These are phyloP conservation scores for Hygrocybe coccinea DNA, from an alignment of 768 basidiomycete species.

Conservation along the genomic window DNA sequence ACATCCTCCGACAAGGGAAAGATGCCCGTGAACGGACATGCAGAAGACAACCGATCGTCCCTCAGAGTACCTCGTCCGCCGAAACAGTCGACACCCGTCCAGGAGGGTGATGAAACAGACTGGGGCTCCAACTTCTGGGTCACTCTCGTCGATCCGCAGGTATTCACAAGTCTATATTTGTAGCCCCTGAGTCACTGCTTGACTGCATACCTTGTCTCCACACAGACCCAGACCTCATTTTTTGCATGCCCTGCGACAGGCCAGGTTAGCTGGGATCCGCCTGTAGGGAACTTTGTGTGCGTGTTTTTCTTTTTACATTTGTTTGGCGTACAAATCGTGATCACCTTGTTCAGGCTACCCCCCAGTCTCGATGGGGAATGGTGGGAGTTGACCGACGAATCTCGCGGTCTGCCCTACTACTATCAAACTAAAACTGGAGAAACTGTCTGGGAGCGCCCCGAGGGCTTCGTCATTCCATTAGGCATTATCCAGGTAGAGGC, in stretches of 20 bases:
- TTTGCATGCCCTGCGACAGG: conserved; percentile 92
- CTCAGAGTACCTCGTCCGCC: conserved; percentile 21
- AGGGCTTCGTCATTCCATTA: conserved; percentile 86
- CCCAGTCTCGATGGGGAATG: conserved; percentile 84
- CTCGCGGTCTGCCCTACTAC: conserved; percentile 81
- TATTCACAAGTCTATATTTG: conserved; percentile 32
- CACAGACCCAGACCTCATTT: conserved; percentile 62
- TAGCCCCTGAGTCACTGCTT: conserved; percentile 4
- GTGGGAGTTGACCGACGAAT: conserved; percentile 91
- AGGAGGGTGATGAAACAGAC: conserved; percentile 44
- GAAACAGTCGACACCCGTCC: conserved; percentile 4
- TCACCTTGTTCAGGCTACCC: conserved; percentile 55
- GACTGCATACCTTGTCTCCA: conserved; percentile 4
- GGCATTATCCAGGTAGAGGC: conserved; percentile 72
- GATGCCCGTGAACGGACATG: conserved; percentile 4
- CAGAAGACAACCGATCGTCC: conserved; percentile 11
- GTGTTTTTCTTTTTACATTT: conserved; percentile 28
- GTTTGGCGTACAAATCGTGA: neutral
- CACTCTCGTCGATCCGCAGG: conserved; percentile 86
- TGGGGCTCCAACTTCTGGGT: conserved; percentile 97
- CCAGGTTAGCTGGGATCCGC: conserved; percentile 90
- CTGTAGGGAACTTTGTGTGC: conserved; percentile 83
- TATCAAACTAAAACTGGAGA: conserved; percentile 90
- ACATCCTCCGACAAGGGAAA: neutral
- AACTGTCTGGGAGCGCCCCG: conserved; percentile 90